Percentiles rank a stretch among this genome's conserved stretches.
Evolutionary conservation across 345 rosid genomes (phyloP).

Genomic region (Anastatica hierochuntica): DNA sequence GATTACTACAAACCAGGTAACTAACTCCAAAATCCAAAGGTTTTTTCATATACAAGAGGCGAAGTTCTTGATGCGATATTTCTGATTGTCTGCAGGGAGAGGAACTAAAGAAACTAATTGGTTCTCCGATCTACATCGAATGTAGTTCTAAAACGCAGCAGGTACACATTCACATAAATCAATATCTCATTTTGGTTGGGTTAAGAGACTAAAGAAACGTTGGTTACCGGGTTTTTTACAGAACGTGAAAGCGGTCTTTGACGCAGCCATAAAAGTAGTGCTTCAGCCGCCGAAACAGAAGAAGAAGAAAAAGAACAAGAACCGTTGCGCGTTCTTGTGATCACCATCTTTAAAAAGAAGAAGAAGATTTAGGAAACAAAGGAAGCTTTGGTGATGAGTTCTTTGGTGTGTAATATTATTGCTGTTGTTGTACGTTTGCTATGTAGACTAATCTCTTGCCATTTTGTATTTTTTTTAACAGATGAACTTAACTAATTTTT

Average conservation of each 20-base stretch:
- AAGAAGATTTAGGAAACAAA: conserved; percentile 14
- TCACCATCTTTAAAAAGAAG: not conserved
- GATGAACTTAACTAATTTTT: conserved; percentile 8
- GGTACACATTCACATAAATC: conserved; percentile 28
- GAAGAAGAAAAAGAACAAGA: conserved; percentile 62
- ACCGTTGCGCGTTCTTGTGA: conserved; percentile 26
- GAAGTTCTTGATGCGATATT: conserved; percentile 6
- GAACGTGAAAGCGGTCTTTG: conserved; percentile 88
- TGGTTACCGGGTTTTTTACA: conserved; percentile 21
- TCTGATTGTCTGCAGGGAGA: conserved; percentile 55
- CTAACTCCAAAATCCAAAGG: not conserved
- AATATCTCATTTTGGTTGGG: not conserved
- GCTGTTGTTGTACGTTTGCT: conserved; percentile 8
- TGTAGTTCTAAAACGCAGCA: conserved; percentile 96
- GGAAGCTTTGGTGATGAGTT: conserved; percentile 13
- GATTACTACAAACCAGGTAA: conserved; percentile 51
- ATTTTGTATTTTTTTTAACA: conserved; percentile 17
- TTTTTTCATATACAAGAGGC: not conserved
- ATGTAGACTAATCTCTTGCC: conserved; percentile 26
- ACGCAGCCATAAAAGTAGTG: conserved; percentile 78
- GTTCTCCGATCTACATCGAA: conserved; percentile 74
- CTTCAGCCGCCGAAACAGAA: conserved; percentile 86
- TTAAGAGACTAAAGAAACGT: not conserved
- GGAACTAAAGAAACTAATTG: conserved; percentile 82
- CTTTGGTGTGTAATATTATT: conserved; percentile 12